Percentiles rank a stretch among this genome's conserved stretches.
Conservation (phyloP, 2,329 filamentous ascomycete genomes). For the Triangularia verruculosa region DNA sequence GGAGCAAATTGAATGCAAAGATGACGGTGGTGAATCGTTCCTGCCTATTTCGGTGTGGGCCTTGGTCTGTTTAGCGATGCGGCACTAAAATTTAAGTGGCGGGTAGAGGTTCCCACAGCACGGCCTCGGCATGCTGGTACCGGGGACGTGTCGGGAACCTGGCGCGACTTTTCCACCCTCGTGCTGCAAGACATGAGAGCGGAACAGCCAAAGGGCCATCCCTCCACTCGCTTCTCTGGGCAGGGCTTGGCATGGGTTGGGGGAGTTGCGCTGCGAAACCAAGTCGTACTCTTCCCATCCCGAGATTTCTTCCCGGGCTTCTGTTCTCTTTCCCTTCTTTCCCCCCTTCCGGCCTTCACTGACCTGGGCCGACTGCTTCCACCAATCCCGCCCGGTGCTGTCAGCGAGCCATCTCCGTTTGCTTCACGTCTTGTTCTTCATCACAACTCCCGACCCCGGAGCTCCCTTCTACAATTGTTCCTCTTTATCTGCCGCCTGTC, state of each 20-base stretch:
- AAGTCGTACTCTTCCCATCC: slow-evolving; percentile 26
- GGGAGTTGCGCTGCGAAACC: slow-evolving; percentile 13
- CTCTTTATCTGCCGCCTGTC: not conserved
- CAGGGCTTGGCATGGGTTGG: slow-evolving; percentile 16
- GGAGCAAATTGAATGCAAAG: not conserved
- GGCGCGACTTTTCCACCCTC: slow-evolving; percentile 13
- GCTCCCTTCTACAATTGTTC: slow-evolving; percentile 1
- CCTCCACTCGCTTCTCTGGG: slow-evolving; percentile 22
- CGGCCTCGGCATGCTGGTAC: slow-evolving; percentile 6
- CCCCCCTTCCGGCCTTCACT: slow-evolving; percentile 16
- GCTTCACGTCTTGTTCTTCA: not conserved
- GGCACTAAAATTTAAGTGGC: slow-evolving; percentile 3
- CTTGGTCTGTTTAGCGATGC: slow-evolving; percentile 3
- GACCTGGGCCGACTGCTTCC: slow-evolving; percentile 10
- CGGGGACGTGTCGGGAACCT: slow-evolving; percentile 5
- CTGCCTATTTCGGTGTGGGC: not conserved
- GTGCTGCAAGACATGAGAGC: slow-evolving; percentile 26
- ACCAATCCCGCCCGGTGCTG: slow-evolving; percentile 17
- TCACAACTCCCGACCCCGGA: not conserved
- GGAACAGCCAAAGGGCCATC: slow-evolving; percentile 21
- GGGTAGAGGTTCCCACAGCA: slow-evolving; percentile 10
- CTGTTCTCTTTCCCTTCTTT: slow-evolving; percentile 19
- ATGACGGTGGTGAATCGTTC: not conserved
- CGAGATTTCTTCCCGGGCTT: slow-evolving; percentile 26
- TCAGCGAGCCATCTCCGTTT: slow-evolving; percentile 11